These are phyloP conservation scores for Trichoderma pleuroti DNA, from an alignment of 2,329 filamentous ascomycete species.

Conservation along the genomic window DNA sequence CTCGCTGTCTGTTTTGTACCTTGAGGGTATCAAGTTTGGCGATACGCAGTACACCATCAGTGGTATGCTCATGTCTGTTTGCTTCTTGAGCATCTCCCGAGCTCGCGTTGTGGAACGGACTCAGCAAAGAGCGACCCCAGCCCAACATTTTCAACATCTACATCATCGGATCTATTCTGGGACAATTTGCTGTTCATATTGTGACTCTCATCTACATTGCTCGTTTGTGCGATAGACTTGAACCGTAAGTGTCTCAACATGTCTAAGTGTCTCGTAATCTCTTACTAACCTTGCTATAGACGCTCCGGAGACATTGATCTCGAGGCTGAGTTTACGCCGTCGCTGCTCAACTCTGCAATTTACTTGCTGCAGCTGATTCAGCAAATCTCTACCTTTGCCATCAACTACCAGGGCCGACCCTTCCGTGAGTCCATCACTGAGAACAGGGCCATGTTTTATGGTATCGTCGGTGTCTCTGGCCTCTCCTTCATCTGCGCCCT, in stretches of 20 bases:
- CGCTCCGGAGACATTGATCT: conserved; percentile 69
- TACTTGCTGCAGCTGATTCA: conserved; percentile 98
- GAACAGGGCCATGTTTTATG: conserved; percentile 98
- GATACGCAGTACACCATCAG: conserved; percentile 98
- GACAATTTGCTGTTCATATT: conserved; percentile 95
- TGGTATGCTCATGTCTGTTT: conserved; percentile 99
- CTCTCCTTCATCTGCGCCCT: conserved; percentile 94
- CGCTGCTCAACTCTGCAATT: conserved; percentile 91
- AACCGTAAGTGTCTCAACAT: conserved; percentile 62
- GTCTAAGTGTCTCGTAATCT: accelerated
- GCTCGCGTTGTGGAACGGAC: conserved; percentile 90
- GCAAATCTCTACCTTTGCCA: conserved; percentile 97
- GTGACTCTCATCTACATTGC: conserved; percentile 92
- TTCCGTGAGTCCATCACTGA: conserved; percentile 95
- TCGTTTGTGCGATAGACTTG: conserved; percentile 77
- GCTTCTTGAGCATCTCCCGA: conserved; percentile 97
- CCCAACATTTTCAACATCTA: conserved; percentile 99
- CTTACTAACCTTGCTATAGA: conserved; percentile 29
- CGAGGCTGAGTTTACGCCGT: conserved; percentile 90
- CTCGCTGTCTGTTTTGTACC: conserved; percentile 90
- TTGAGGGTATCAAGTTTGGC: conserved; percentile 98
- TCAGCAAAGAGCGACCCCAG: conserved; percentile 95
- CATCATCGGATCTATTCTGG: conserved; percentile 95
- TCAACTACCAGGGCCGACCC: conserved; percentile 97
- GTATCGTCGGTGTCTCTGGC: conserved; percentile 81